Percentiles rank a stretch among this genome's conserved stretches.
phyloP scores from a whole-genome alignment of 352 stramenopile species.

The Globisporangium mamillatum region DNA sequence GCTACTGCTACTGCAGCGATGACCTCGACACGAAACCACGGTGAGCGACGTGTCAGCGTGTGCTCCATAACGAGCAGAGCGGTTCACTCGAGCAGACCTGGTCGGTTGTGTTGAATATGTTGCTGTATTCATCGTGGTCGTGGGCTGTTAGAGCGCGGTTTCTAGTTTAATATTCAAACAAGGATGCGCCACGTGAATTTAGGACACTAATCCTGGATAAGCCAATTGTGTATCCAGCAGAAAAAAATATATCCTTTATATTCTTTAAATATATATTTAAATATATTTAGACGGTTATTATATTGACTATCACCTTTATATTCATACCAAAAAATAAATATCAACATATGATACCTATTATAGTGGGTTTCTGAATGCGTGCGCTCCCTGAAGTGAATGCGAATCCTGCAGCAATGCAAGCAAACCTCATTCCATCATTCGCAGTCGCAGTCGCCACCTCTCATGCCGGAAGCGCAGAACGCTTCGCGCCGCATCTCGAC shows the following conservation, averaged over 20 bases:
- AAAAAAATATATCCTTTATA: background rate
- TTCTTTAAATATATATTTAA: too few relatives aligned
- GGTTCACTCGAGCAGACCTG: background rate
- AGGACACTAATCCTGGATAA: background rate
- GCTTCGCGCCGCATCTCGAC: constrained; percentile 25
- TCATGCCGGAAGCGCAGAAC: constrained; percentile 9
- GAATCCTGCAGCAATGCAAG: background rate
- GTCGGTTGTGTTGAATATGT: background rate
- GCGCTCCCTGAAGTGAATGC: background rate
- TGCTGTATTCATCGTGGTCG: background rate
- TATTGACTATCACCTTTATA: too few relatives aligned
- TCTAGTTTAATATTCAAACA: background rate
- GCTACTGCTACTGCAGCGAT: background rate
- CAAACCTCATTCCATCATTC: background rate
- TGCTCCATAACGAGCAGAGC: background rate
- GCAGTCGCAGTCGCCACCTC: background rate
- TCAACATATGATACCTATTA: background rate
- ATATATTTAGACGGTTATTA: too few relatives aligned
- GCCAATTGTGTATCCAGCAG: background rate
- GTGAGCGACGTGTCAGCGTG: background rate
- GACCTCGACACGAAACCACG: background rate
- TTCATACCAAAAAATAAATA: background rate
- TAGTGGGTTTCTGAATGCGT: background rate
- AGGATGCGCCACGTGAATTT: background rate
- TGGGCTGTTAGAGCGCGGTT: background rate